phyloP scores from a whole-genome alignment of 768 basidiomycete genomes.

The Kwoniella dejecticola region DNA sequence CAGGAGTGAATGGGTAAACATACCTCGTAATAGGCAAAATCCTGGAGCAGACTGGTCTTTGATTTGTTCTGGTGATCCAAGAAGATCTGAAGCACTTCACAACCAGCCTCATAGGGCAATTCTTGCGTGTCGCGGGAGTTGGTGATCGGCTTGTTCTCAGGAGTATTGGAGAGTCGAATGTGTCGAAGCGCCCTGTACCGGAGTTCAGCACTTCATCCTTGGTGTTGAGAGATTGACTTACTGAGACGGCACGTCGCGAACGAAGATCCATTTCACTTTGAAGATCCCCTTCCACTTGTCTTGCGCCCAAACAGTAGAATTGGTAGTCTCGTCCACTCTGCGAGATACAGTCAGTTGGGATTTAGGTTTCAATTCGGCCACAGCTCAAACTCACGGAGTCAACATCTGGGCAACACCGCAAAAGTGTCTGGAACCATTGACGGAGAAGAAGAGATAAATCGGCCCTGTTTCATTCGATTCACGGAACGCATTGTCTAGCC shows the following conservation, averaged over 20 bases:
- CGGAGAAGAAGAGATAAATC: constrained; percentile 97
- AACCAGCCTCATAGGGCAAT: constrained; percentile 89
- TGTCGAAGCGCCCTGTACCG: constrained; percentile 42
- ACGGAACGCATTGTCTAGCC: constrained; percentile 95
- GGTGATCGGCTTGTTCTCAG: constrained; percentile 96
- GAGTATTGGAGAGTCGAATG: constrained; percentile 68
- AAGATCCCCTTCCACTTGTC: constrained; percentile 99
- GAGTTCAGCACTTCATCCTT: background rate
- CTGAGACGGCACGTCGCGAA: constrained; percentile 69
- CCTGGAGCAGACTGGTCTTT: constrained; percentile 87
- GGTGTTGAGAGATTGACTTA: constrained; percentile 29
- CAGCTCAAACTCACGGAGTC: constrained; percentile 79
- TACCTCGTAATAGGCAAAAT: constrained; percentile 58
- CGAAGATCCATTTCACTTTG: constrained; percentile 96
- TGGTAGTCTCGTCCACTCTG: constrained; percentile 84
- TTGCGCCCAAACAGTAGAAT: constrained; percentile 97
- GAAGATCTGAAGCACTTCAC: constrained; percentile 96
- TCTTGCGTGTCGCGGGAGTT: constrained; percentile 98
- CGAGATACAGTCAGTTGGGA: background rate
- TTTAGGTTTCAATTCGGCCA: no score
- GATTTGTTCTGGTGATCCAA: constrained; percentile 75
- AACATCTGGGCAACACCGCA: constrained; percentile 99
- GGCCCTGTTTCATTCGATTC: constrained; percentile 89
- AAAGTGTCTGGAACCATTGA: constrained; percentile 85
- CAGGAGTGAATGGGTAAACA: constrained; percentile 4